A percentile compares a stretch with the other conserved stretches of the same genome.
phyloP scores from a whole-genome alignment of 2,329 filamentous ascomycete genomes.

The Pyricularia pennisetigena region DNA sequence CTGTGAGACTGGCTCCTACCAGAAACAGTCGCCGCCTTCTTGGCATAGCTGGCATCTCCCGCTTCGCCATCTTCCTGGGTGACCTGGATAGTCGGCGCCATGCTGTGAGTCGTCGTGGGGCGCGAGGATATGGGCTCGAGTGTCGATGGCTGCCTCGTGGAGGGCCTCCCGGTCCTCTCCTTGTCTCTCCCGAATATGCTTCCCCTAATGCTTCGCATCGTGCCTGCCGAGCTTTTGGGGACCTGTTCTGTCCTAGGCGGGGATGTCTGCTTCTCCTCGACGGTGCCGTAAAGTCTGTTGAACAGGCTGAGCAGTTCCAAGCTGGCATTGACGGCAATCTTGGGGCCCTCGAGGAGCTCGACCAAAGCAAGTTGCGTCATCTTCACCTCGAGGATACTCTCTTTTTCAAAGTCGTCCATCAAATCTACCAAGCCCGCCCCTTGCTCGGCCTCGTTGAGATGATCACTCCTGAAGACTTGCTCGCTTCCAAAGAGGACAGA shows the following conservation, averaged over 20 bases:
- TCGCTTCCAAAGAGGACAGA: constrained; percentile 58
- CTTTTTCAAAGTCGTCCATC: constrained; percentile 77
- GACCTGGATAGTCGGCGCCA: constrained; percentile 65
- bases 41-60: constrained; percentile 23
- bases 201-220: constrained; percentile 57
- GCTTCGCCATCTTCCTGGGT: constrained; percentile 51
- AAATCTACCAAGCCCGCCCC: constrained; percentile 55
- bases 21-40: constrained; percentile 25
- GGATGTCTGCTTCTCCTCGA: constrained; percentile 32
- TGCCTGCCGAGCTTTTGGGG: constrained; percentile 62
- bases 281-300: constrained; percentile 63
- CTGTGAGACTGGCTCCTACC: constrained; percentile 32
- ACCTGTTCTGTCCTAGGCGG: constrained; percentile 36
- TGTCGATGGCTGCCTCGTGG: constrained; percentile 30
- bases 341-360: constrained; percentile 74
- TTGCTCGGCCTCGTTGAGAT: constrained; percentile 44
- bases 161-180: constrained; percentile 31
- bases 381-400: constrained; percentile 83
- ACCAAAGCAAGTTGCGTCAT: constrained; percentile 85
- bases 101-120: constrained; percentile 34
- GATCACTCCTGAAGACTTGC: constrained; percentile 53
- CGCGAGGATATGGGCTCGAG: constrained; percentile 17
- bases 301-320: constrained; percentile 79
- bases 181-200: constrained; percentile 64
- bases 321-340: constrained; percentile 79